Evolutionary conservation across 2,329 filamentous ascomycete species (phyloP), one percentile per base, ranked within the genome.

Genomic region (Xylaria sp.): DNA sequence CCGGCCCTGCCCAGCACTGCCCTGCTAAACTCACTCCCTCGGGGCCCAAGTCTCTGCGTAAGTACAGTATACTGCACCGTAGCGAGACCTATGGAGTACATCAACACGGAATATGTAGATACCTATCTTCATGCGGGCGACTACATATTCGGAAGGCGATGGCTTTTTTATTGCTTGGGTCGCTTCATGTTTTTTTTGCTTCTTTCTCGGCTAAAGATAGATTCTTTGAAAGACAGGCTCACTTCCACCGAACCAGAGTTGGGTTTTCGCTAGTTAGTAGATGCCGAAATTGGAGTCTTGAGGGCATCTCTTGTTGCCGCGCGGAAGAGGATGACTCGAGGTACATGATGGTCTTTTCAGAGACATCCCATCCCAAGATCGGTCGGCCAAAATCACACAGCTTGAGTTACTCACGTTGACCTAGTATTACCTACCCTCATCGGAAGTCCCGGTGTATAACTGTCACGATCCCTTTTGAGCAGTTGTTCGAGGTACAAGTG

Each of bases 1-100:
- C 48, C 55, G 60, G 49, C 57, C 16, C 46, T 54, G 53, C 30
- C 49, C 52, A 52, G 47, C 34, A 39, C 34, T 42, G 37, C 52
- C 34, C 23, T 52, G n/a, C 51, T 37, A 18, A 13, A 52, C 49
- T 19, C 23, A 48, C 37, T 42, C 37, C 11, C 37, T 13, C 37
- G 37, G 37, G 37, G 37, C 37, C 37, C 37, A 10, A 10, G 7
- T 13, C 23, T 30, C 23, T 30, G 23, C 23, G 23, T 30, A 30
- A 30, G 5, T 30, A 42, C 37, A 42, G 37, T 42, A 54, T 42
- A 5, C 44, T 51, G 18, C 51, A 48, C 16, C 23, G 48, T 46
- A 39, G 44, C 11, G 19, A 42, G 37, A 42, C 37, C 37, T 42
- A 8, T 6, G 11, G 4, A 30, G 23, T 30, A 30, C 23, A 30